Evolutionary conservation across 257 asterid species (phyloP).

Genomic region (Petunia axillaris): DNA sequence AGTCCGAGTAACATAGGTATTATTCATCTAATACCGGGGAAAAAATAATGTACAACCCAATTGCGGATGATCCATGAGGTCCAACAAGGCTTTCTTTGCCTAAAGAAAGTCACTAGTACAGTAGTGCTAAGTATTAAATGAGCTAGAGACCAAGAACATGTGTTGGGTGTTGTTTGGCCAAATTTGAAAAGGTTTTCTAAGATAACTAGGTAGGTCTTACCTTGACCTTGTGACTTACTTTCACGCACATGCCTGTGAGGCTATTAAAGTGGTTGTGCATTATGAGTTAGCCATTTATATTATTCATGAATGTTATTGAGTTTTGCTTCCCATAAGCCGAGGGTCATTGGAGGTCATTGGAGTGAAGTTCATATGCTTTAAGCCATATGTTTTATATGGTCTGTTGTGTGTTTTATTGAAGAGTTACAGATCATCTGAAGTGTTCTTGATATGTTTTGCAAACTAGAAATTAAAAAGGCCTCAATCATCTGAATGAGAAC

Average conservation of each 20-base stretch:
- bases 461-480: no score
- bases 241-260: neutral
- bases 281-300: neutral
- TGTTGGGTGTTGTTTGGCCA: neutral
- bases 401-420: no score
- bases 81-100: neutral
- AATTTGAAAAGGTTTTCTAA: neutral
- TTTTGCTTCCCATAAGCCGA: neutral
- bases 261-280: neutral
- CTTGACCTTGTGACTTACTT: neutral
- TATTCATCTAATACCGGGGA: neutral
- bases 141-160: neutral
- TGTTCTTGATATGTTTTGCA: no score
- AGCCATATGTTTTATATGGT: neutral
- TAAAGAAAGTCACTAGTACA: neutral
- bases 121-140: neutral
- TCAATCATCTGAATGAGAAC: no score
- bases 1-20: no score
- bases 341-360: neutral
- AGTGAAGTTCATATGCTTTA: neutral
- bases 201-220: neutral
- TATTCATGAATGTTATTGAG: neutral
- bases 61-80: neutral
- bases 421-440: no score
- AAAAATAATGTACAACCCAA: neutral